Conservation (phyloP, 805 yeast species). For the Yarrowia yakushimensis region DNA sequence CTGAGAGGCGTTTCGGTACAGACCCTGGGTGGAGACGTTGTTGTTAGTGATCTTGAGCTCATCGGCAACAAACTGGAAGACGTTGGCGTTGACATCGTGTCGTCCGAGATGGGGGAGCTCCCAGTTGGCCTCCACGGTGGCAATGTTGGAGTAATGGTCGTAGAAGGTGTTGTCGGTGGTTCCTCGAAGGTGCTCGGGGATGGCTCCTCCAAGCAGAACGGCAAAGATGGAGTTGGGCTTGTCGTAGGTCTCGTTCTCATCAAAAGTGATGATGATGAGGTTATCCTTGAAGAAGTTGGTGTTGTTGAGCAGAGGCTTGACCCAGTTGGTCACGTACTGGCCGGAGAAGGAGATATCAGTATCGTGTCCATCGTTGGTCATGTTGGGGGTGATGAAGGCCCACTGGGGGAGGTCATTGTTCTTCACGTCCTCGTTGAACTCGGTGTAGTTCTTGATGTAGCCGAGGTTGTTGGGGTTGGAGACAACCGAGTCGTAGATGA, state of each 20-base stretch:
- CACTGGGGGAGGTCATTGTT: constrained; percentile 49
- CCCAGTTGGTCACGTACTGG: constrained; percentile 46
- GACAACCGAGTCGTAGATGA: constrained; percentile 44
- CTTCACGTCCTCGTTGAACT: constrained; percentile 43
- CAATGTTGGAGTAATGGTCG: constrained; percentile 50
- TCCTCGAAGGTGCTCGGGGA: constrained; percentile 44
- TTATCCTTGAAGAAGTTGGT: constrained; percentile 48
- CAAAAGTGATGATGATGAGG: constrained; percentile 48
- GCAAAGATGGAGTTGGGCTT: constrained; percentile 47
- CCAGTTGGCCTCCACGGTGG: constrained; percentile 52
- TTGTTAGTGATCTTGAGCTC: constrained; percentile 31
- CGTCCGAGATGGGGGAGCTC: constrained; percentile 50
- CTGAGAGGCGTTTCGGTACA: constrained; percentile 20
- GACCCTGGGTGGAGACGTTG: constrained; percentile 21
- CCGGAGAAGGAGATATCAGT: constrained; percentile 47
- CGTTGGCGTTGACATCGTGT: constrained; percentile 50
- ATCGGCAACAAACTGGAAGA: constrained; percentile 45
- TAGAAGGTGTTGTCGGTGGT: constrained; percentile 50
- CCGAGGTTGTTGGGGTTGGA: constrained; percentile 39
- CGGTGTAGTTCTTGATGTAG: constrained; percentile 49
- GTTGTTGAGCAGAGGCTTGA: constrained; percentile 46
- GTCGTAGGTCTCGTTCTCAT: constrained; percentile 47
- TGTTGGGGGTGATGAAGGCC: constrained; percentile 52
- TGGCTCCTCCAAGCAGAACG: constrained; percentile 48
- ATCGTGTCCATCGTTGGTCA: constrained; percentile 54